Evolutionary conservation across 2,329 filamentous ascomycete species (phyloP).

Genomic region (Monosporascus sp.): DNA sequence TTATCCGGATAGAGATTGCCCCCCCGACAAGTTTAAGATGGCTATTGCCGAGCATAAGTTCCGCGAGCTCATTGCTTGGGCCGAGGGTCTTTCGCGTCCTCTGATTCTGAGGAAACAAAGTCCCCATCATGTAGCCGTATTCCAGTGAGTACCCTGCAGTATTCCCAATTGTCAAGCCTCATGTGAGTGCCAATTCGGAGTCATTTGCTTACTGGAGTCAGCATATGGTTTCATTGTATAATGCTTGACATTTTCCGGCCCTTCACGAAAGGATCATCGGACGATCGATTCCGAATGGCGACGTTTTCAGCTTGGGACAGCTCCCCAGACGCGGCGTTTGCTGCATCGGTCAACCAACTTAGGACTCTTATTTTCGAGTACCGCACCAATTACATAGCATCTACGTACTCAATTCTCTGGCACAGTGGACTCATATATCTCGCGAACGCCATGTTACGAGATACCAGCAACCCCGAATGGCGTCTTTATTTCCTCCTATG

Average conservation of each 20-base stretch:
- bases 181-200: too few species aligned
- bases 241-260: slow-evolving; percentile 33
- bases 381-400: slow-evolving; percentile 26
- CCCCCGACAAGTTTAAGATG: slow-evolving; percentile 10
- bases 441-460: slow-evolving; percentile 31
- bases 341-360: slow-evolving; percentile 32
- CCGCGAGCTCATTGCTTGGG: slow-evolving; percentile 34
- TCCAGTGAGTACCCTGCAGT: slow-evolving; percentile 28
- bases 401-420: slow-evolving; percentile 34
- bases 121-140: slow-evolving; percentile 30
- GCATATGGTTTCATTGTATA: slow-evolving; percentile 35
- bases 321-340: slow-evolving; percentile 26
- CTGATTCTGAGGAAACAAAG: slow-evolving; percentile 21
- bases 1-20: slow-evolving; percentile 18
- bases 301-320: slow-evolving; percentile 27
- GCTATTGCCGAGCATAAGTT: slow-evolving; percentile 32
- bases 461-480: slow-evolving; percentile 25
- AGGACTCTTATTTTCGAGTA: slow-evolving; percentile 34
- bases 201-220: slow-evolving; percentile 8
- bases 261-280: slow-evolving; percentile 10
- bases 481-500: slow-evolving; percentile 33
- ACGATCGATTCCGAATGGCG: slow-evolving; percentile 9
- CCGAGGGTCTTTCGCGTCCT: slow-evolving; percentile 23
- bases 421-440: slow-evolving; percentile 36
- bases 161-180: neutral